Conservation (phyloP, 129 eudicot genomes). For the Silybum marianum region DNA sequence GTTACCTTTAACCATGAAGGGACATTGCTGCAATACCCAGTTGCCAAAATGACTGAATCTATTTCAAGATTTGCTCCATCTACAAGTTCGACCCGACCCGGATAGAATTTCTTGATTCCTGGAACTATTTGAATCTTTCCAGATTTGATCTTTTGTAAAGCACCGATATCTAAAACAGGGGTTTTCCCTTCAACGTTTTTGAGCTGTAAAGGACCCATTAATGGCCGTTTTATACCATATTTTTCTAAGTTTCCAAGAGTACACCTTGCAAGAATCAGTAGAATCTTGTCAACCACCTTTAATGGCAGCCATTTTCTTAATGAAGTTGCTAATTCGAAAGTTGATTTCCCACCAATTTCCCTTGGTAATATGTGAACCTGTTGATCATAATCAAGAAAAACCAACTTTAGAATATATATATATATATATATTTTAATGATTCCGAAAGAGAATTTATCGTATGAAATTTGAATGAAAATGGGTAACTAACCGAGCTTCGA, state of each 20-base stretch:
- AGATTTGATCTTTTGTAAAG: constrained; percentile 66
- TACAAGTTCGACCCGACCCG: constrained; percentile 60
- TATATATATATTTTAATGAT: too few species aligned
- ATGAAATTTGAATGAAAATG: neutral
- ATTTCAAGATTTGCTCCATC: constrained; percentile 69
- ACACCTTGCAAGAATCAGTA: constrained; percentile 52
- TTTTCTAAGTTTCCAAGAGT: constrained; percentile 73
- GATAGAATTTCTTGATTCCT: constrained; percentile 71
- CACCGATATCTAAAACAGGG: constrained; percentile 85
- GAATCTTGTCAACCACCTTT: constrained; percentile 61
- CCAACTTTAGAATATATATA: neutral
- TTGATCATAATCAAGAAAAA: constrained; percentile 1
- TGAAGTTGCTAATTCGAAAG: constrained; percentile 67
- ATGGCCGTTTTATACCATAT: constrained; percentile 86
- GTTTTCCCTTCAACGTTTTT: constrained; percentile 78
- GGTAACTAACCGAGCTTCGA: constrained; percentile 83
- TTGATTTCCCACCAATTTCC: constrained; percentile 75
- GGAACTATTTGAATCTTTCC: constrained; percentile 74
- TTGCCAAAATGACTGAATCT: constrained; percentile 85
- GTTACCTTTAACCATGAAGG: constrained; percentile 94
- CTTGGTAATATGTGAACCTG: constrained; percentile 97
- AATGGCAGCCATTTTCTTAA: constrained; percentile 78
- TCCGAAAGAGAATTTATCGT: too few species aligned
- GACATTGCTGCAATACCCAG: constrained; percentile 97
- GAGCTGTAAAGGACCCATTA: constrained; percentile 71